A percentile compares a stretch with the other conserved stretches of the same genome.
Evolutionary conservation across 345 rosid genomes (phyloP).

Genomic region (Citrus reticulata): DNA sequence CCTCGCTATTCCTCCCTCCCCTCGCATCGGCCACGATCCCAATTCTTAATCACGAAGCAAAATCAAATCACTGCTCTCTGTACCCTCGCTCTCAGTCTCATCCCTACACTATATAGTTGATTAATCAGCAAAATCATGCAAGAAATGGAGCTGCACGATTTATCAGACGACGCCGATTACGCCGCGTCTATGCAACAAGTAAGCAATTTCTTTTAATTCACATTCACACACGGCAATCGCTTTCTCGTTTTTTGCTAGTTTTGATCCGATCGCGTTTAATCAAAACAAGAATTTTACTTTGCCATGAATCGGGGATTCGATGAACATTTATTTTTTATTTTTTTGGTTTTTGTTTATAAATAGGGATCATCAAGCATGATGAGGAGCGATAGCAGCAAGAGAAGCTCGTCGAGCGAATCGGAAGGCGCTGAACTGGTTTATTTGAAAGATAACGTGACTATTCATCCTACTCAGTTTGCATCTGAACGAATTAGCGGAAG

Average conservation of each 20-base stretch:
- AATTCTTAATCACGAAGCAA: neutral
- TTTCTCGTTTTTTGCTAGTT: neutral
- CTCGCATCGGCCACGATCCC: too few species aligned
- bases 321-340: too few species aligned
- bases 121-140: slow-evolving; percentile 44
- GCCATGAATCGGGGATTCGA: neutral
- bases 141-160: slow-evolving; percentile 78
- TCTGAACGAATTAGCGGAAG: slow-evolving; percentile 92
- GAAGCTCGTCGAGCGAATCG: slow-evolving; percentile 53
- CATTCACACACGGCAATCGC: neutral
- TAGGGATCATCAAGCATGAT: slow-evolving; percentile 77
- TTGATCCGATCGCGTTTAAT: neutral
- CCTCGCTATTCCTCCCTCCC: neutral
- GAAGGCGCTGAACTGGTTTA: slow-evolving; percentile 74
- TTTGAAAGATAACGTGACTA: slow-evolving; percentile 74
- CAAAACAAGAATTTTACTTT: neutral
- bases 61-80: neutral
- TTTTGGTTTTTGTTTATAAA: neutral
- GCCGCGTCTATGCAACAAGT: slow-evolving; percentile 87
- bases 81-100: neutral
- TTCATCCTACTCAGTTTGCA: slow-evolving; percentile 88
- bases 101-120: neutral
- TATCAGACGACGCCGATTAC: slow-evolving; percentile 97
- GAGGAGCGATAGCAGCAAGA: slow-evolving; percentile 58
- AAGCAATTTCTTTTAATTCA: slow-evolving; percentile 4